Percentiles rank a stretch among this genome's conserved stretches.
These are phyloP conservation scores for Trametes versicolor DNA, from an alignment of 1,284 basidiomycete species.

Conservation along the genomic window DNA sequence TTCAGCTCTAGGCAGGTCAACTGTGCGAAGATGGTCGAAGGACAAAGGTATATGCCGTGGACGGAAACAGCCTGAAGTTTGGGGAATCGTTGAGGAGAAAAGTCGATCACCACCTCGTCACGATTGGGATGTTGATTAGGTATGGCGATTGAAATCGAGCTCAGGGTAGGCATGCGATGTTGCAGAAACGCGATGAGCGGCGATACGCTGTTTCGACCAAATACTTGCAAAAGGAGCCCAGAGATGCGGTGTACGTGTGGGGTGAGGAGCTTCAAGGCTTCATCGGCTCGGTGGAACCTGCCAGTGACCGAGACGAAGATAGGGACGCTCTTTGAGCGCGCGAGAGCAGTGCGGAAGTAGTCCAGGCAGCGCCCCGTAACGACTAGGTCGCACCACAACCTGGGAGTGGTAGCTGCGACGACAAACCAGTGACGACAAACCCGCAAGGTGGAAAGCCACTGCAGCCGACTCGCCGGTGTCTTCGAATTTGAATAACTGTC, in stretches of 20 bases:
- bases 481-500: background rate
- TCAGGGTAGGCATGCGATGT: background rate
- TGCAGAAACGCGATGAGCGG: background rate
- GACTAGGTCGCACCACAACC: background rate
- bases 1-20: background rate
- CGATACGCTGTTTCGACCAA: background rate
- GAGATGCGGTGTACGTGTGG: background rate
- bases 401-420: background rate
- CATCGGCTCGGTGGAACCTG: no score
- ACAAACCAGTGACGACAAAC: background rate
- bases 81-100: background rate
- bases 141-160: background rate
- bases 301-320: no score
- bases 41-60: background rate
- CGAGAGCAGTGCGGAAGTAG: background rate
- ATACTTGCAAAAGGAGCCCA: background rate
- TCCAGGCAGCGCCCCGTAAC: background rate
- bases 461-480: background rate
- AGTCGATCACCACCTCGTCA: background rate
- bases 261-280: background rate
- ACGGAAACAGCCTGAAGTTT: background rate
- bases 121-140: background rate
- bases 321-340: background rate
- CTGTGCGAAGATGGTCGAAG: background rate
- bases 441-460: background rate